Conservation (phyloP, 495 filamentous ascomycete species). For the Penicillium verhagenii region DNA sequence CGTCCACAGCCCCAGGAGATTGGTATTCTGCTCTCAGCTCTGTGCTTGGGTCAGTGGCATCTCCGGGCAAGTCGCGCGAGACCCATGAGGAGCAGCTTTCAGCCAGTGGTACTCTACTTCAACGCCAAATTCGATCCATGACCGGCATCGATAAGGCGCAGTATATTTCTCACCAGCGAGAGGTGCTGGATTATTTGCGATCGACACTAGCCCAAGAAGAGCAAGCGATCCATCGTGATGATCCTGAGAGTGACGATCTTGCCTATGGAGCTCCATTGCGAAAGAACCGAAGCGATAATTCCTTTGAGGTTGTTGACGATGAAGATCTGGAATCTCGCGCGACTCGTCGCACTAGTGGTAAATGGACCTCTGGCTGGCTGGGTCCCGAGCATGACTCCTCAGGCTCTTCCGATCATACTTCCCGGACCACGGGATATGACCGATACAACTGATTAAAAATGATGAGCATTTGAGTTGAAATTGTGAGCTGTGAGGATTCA, state of each 20-base stretch:
- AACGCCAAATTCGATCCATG: conserved; percentile 57
- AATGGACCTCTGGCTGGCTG: conserved; percentile 43
- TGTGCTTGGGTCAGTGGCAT: conserved; percentile 55
- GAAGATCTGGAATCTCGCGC: conserved; percentile 53
- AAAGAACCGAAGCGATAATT: conserved; percentile 72
- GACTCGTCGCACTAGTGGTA: conserved; percentile 24
- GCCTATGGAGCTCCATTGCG: conserved; percentile 51
- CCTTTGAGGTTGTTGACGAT: conserved; percentile 81
- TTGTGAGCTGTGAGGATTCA: too few species aligned
- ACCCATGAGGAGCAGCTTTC: conserved; percentile 53
- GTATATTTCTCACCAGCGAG: conserved; percentile 71
- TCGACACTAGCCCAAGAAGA: conserved; percentile 76
- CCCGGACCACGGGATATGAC: conserved; percentile 30
- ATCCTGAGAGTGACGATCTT: conserved; percentile 46
- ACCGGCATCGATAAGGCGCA: conserved; percentile 59
- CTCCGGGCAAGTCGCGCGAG: conserved; percentile 43
- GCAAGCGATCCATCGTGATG: conserved; percentile 40
- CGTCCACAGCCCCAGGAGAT: conserved; percentile 51
- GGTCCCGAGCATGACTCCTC: conserved; percentile 29
- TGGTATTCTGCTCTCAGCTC: conserved; percentile 62
- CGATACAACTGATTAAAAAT: conserved; percentile 21
- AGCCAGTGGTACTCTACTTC: conserved; percentile 63
- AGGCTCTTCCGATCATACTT: conserved; percentile 31
- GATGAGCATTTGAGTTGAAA: too few species aligned
- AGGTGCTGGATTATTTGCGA: conserved; percentile 67